phyloP scores from a whole-genome alignment of 345 rosid genomes.

The Salix suchowensis region DNA sequence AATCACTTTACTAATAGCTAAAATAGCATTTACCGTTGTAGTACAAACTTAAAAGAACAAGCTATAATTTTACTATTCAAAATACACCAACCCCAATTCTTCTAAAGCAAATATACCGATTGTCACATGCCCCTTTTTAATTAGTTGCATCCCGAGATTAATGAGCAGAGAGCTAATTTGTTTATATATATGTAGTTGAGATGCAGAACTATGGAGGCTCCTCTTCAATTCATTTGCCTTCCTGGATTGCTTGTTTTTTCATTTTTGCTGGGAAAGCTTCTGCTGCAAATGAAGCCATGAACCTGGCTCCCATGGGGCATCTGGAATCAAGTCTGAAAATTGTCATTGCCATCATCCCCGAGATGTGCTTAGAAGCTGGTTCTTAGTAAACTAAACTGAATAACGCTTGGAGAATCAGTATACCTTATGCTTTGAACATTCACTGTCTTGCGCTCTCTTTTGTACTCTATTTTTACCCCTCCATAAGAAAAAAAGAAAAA shows the following conservation, averaged over 20 bases:
- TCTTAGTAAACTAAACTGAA: not conserved
- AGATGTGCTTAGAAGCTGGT: constrained; percentile 8
- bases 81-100: too few species aligned
- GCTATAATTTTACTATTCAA: too few species aligned
- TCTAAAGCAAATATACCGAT: too few species aligned
- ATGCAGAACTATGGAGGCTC: constrained; percentile 17
- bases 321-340: too few species aligned
- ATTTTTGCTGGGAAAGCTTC: constrained; percentile 23
- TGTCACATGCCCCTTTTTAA: too few species aligned
- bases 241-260: constrained; percentile 20
- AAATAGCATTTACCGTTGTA: too few species aligned
- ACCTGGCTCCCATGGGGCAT: constrained; percentile 29
- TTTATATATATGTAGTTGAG: not conserved
- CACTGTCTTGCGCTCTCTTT: not conserved
- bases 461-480: not conserved
- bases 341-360: constrained; percentile 34
- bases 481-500: not conserved
- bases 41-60: too few species aligned
- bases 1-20: too few species aligned
- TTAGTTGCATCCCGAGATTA: too few species aligned
- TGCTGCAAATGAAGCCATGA: constrained; percentile 35
- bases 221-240: constrained; percentile 21
- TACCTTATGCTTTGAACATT: not conserved
- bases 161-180: too few species aligned
- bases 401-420: not conserved